These are phyloP conservation scores for Skeletonema costatum DNA, from an alignment of 108 stramenopile species.

Conservation along the genomic window DNA sequence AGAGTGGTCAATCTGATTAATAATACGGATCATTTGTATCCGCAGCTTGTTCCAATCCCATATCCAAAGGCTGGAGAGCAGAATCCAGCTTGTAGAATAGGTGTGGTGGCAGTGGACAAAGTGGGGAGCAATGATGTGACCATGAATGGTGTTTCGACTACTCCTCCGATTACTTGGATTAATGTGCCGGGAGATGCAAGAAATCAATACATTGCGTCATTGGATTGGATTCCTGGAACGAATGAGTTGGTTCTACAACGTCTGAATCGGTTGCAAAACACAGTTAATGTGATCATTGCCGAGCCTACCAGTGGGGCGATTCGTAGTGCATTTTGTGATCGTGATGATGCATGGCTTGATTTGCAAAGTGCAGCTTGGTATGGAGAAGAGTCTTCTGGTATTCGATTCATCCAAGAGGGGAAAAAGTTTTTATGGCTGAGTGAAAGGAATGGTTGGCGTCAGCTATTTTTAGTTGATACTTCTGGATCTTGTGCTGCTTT, in stretches of 20 bases:
- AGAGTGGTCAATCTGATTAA: conserved; percentile 46
- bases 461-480: conserved; percentile 44
- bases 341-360: conserved; percentile 49
- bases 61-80: conserved; percentile 50
- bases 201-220: conserved; percentile 48
- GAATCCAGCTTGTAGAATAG: conserved; percentile 39
- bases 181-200: conserved; percentile 43
- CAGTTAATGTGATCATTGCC: conserved; percentile 39
- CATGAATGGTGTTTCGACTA: not conserved
- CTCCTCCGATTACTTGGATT: conserved; percentile 41
- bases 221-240: conserved; percentile 44
- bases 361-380: conserved; percentile 45
- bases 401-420: conserved; percentile 41
- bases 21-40: conserved; percentile 50
- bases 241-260: conserved; percentile 45
- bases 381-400: conserved; percentile 47
- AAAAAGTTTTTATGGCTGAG: conserved; percentile 39
- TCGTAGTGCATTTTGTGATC: conserved; percentile 39
- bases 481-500: conserved; percentile 15
- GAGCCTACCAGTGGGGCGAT: conserved; percentile 33
- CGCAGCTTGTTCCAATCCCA: conserved; percentile 38
- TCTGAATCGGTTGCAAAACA: conserved; percentile 45
- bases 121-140: not conserved
- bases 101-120: conserved; percentile 29
- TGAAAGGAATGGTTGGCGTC: conserved; percentile 48